Conservation (phyloP, 441 rosid species). For the Populus hybrid region DNA sequence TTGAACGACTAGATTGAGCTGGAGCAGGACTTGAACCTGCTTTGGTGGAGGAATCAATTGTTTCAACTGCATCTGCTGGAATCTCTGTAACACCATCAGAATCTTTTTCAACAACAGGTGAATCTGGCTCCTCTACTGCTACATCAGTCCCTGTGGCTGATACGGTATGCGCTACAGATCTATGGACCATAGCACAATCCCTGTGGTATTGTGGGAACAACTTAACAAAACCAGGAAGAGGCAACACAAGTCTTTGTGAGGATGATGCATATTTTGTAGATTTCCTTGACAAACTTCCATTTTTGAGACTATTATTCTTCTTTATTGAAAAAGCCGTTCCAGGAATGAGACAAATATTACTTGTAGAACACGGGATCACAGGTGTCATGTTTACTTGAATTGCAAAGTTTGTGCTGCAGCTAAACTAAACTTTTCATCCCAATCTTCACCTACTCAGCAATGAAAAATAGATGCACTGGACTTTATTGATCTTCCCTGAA, state of each 20-base stretch:
- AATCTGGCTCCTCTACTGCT: constrained; percentile 60
- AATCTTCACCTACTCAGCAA: constrained; percentile 34
- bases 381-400: constrained; percentile 51
- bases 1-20: constrained; percentile 49
- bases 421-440: constrained; percentile 32
- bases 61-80: constrained; percentile 34
- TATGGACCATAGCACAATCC: constrained; percentile 35
- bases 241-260: constrained; percentile 42
- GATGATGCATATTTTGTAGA: constrained; percentile 29
- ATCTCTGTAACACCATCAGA: constrained; percentile 35
- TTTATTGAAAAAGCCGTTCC: constrained; percentile 46
- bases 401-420: constrained; percentile 15
- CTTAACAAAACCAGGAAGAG: constrained; percentile 43
- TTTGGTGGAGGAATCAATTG: constrained; percentile 26
- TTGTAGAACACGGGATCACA: constrained; percentile 48
- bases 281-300: constrained; percentile 51
- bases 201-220: constrained; percentile 50
- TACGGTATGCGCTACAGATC: constrained; percentile 20
- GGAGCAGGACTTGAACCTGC: constrained; percentile 34
- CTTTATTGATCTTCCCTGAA: constrained; percentile 10
- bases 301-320: constrained; percentile 39
- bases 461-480: background rate
- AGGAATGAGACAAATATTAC: constrained; percentile 55
- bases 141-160: constrained; percentile 74
- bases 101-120: constrained; percentile 43